Percentiles rank a stretch among this genome's conserved stretches.
Conservation (phyloP, 2,329 filamentous ascomycete genomes). For the Pseudogymnoascus sp. region DNA sequence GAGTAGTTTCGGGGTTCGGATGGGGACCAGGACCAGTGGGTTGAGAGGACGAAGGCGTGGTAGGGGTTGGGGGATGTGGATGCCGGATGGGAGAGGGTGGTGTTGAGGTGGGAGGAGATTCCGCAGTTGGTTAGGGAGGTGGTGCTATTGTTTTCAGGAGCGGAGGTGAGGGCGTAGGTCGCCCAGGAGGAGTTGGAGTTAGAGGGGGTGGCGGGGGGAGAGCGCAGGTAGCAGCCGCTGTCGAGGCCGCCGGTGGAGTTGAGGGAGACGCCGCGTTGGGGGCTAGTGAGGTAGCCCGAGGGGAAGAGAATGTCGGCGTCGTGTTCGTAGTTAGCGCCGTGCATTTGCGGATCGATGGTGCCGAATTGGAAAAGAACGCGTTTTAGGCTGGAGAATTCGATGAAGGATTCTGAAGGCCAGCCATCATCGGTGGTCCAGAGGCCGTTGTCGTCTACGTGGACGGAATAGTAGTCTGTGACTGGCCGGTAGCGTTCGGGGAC, state of each 20-base stretch:
- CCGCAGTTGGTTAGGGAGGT: constrained; percentile 45
- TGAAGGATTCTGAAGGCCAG: constrained; percentile 53
- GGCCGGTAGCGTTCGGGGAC: constrained; percentile 35
- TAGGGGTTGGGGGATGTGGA: constrained; percentile 40
- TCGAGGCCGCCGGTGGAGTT: constrained; percentile 34
- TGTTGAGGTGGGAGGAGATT: constrained; percentile 50
- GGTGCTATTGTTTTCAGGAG: constrained; percentile 17
- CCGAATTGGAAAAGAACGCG: constrained; percentile 49
- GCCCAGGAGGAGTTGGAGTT: constrained; percentile 47
- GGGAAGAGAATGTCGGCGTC: constrained; percentile 46
- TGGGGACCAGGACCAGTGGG: constrained; percentile 53
- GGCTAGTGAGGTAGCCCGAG: constrained; percentile 33
- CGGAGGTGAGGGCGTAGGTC: constrained; percentile 22
- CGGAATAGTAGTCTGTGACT: constrained; percentile 43
- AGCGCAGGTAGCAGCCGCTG: constrained; percentile 46
- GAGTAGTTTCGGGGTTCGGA: constrained; percentile 40
- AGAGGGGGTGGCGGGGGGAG: constrained; percentile 33
- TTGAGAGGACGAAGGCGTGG: constrained; percentile 39
- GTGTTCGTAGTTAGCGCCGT: constrained; percentile 42
- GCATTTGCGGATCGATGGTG: constrained; percentile 47
- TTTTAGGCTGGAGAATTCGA: constrained; percentile 45
- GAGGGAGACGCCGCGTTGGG: constrained; percentile 26
- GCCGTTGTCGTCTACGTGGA: constrained; percentile 27
- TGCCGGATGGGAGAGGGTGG: constrained; percentile 42
- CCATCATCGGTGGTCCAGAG: constrained; percentile 44